phyloP scores from a whole-genome alignment of 345 rosid species.

The Diplotaxis tenuifolia region DNA sequence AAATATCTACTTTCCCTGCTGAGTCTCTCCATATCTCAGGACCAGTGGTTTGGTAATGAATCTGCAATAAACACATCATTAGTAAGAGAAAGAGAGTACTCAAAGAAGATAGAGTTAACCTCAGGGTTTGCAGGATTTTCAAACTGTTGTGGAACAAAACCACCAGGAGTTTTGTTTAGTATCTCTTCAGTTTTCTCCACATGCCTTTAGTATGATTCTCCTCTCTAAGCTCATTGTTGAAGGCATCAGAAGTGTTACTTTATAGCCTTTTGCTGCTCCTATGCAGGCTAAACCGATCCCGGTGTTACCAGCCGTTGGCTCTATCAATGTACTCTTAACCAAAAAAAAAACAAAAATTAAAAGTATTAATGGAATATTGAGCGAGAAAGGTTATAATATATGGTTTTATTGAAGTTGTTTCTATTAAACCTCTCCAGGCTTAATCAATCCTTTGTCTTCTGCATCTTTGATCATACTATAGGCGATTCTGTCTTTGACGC shows the following conservation, averaged over 20 bases:
- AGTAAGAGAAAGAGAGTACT: not conserved
- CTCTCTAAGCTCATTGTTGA: constrained; percentile 58
- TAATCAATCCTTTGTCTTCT: constrained; percentile 65
- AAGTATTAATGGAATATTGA: not conserved
- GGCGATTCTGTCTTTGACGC: too few relatives aligned
- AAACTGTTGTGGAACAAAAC: constrained; percentile 40
- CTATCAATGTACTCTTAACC: constrained; percentile 49
- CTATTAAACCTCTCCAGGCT: constrained; percentile 62
- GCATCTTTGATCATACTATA: constrained; percentile 71
- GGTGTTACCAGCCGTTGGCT: constrained; percentile 70
- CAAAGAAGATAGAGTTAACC: constrained; percentile 34
- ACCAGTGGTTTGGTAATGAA: constrained; percentile 68
- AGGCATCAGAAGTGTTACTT: constrained; percentile 57
- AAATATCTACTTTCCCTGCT: constrained; percentile 51
- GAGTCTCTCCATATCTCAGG: constrained; percentile 70
- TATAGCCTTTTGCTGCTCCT: constrained; percentile 70
- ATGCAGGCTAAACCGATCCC: constrained; percentile 69
- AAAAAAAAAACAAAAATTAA: not conserved
- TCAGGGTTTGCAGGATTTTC: constrained; percentile 55
- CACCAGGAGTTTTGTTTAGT: constrained; percentile 50
- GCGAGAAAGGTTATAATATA: not conserved
- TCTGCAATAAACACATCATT: constrained; percentile 38
- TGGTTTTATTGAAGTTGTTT: not conserved
- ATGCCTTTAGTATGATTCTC: constrained; percentile 59
- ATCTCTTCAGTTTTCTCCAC: constrained; percentile 53